Evolutionary conservation across 305 asterid species (phyloP).

Genomic region (Fraxinus sp.): DNA sequence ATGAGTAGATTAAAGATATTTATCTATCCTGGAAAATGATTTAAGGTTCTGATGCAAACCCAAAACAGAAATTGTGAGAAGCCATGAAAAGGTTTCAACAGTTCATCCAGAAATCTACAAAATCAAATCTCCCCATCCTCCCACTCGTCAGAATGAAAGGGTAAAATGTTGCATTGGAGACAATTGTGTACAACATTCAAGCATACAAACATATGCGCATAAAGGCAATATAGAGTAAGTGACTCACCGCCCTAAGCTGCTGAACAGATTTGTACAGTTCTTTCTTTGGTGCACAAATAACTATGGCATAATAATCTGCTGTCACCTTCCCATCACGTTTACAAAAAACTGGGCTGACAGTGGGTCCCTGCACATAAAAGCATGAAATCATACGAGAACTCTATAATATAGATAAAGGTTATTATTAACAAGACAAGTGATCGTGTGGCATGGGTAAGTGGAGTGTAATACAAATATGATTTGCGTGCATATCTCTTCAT

Average conservation of each 20-base stretch:
- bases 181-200: constrained; percentile 3
- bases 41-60: neutral
- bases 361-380: constrained; percentile 73
- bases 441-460: neutral
- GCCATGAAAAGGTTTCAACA: neutral
- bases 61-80: neutral
- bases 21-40: neutral
- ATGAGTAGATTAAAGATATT: neutral
- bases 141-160: neutral
- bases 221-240: neutral
- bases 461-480: neutral
- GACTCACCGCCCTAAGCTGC: constrained; percentile 89
- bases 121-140: neutral
- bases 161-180: neutral
- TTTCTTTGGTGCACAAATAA: constrained; percentile 86
- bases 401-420: neutral
- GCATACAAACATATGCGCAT: constrained; percentile 7
- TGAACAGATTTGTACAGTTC: constrained; percentile 81
- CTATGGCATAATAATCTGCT: constrained; percentile 80
- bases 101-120: neutral
- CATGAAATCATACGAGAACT: constrained; percentile 17
- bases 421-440: neutral
- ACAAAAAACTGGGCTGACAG: constrained; percentile 81
- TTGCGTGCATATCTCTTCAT: neutral
- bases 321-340: constrained; percentile 52